Evolutionary conservation across 1,284 basidiomycete genomes (phyloP), one percentile per base, ranked within the genome.

Genomic region (Pseudozyma flocculosa): DNA sequence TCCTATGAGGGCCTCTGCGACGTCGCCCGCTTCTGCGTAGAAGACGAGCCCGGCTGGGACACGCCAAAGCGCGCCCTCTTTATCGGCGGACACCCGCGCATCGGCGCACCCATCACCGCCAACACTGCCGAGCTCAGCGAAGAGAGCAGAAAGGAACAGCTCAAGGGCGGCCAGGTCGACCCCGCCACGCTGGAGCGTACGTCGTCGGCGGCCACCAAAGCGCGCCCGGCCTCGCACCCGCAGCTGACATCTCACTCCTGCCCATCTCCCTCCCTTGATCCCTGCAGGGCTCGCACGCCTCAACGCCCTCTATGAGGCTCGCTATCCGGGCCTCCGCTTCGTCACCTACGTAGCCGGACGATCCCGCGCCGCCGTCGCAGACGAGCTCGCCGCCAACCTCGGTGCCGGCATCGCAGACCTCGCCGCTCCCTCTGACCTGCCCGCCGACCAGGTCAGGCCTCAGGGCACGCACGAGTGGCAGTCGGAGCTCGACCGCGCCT

Each of bases 301-400:
- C 40, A 76, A 76, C 42, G 53, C 57, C 17, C 53, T 70, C 38
- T 78, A 78, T 40, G 75, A 78, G 34, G 52, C 50, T 2, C 54
- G 60, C 13, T 78, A 55, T 45, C 76, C 75, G 2, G 61, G 66
- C 10, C 61, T 78, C 13, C 64, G 66, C 14, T 78, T 71, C 46
- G 71, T 78, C 17, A 75, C 76, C 4, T 73, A 64, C 29, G 73
- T 70, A 18, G 72, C 67, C 10, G 71, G 66, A n/a, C 58, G 68
- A 18, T 58, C 69, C 88, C 19, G 90, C 90, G 44, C 78, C 34
- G 56, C 52, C 2, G 57, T 70, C 4, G 55, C 58, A 18, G 68
- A 65, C n/a, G 70, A 72, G 48, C 43, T 73, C 30, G 63, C 50
- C 2, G 40, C 40, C 10, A 17, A 73, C 26, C 54, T 77, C 13